phyloP scores from a whole-genome alignment of 805 yeast genomes.

The Barnettozyma siamensis region DNA sequence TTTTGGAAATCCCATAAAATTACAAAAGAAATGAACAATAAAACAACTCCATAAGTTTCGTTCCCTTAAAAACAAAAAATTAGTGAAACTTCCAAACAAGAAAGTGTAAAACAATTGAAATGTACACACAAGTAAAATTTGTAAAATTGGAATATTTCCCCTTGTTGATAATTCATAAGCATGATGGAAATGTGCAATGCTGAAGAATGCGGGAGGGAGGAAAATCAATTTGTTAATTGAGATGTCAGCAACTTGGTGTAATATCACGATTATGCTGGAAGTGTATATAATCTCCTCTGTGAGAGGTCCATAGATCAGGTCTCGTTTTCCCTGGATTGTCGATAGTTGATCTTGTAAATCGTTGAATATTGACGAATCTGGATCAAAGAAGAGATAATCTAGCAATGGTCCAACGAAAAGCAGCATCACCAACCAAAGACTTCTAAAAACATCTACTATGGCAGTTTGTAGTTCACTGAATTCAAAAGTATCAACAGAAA shows the following conservation, averaged over 20 bases:
- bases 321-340: constrained; percentile 43
- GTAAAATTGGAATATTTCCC: constrained; percentile 19
- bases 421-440: constrained; percentile 29
- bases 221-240: constrained; percentile 23
- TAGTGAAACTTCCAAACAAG: constrained; percentile 64
- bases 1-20: constrained; percentile 62
- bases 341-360: constrained; percentile 22
- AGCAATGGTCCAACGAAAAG: constrained; percentile 46
- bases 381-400: constrained; percentile 27
- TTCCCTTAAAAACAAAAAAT: constrained; percentile 46
- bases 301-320: constrained; percentile 63
- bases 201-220: constrained; percentile 61
- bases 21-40: constrained; percentile 61
- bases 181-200: constrained; percentile 77
- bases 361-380: constrained; percentile 1
- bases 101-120: constrained; percentile 64
- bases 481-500: constrained; percentile 1
- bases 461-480: constrained; percentile 8
- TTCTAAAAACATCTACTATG: constrained; percentile 14
- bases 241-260: constrained; percentile 22
- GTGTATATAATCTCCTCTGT: constrained; percentile 76
- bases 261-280: constrained; percentile 33
- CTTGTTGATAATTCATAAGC: constrained; percentile 42
- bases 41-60: constrained; percentile 52
- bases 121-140: constrained; percentile 32